Conservation (phyloP, 2,329 filamentous ascomycete genomes). For the Claviceps humidiphila region DNA sequence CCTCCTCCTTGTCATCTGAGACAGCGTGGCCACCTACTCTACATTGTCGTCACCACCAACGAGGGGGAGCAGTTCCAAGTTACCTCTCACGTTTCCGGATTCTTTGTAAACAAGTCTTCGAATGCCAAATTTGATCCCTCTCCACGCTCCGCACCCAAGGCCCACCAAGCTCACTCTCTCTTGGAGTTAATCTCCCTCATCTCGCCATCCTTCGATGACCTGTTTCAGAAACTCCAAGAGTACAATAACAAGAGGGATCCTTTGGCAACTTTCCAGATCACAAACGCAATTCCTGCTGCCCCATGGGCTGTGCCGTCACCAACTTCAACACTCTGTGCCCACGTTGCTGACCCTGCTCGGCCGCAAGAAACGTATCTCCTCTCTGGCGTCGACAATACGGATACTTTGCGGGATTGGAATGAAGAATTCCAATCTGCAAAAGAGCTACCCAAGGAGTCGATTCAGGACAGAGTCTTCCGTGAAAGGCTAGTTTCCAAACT, state of each 20-base stretch:
- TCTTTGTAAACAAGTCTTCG: constrained; percentile 93
- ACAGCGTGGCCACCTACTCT: constrained; percentile 84
- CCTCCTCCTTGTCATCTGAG: constrained; percentile 84
- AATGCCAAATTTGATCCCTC: constrained; percentile 91
- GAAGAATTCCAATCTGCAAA: constrained; percentile 96
- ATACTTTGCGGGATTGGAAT: constrained; percentile 95
- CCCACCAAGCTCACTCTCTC: constrained; percentile 69
- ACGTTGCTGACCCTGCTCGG: constrained; percentile 72
- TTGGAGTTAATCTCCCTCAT: constrained; percentile 65
- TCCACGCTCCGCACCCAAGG: constrained; percentile 67
- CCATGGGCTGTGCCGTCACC: constrained; percentile 78
- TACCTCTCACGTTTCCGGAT: constrained; percentile 85
- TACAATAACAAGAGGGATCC: constrained; percentile 78
- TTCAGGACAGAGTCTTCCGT: constrained; percentile 91
- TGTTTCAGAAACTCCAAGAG: constrained; percentile 70
- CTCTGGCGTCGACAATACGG: constrained; percentile 80
- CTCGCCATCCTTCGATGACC: constrained; percentile 67
- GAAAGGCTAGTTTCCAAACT: constrained; percentile 90
- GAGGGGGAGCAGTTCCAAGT: constrained; percentile 93
- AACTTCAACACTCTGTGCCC: constrained; percentile 49
- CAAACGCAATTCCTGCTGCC: constrained; percentile 81
- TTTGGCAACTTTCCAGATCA: constrained; percentile 86
- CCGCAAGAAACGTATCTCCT: constrained; percentile 89
- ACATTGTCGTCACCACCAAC: constrained; percentile 76
- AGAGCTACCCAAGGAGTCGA: constrained; percentile 82